Base-by-base conservation (phyloP, 2,329 filamentous ascomycete genomes). In the Zasmidium angulare region DNA sequence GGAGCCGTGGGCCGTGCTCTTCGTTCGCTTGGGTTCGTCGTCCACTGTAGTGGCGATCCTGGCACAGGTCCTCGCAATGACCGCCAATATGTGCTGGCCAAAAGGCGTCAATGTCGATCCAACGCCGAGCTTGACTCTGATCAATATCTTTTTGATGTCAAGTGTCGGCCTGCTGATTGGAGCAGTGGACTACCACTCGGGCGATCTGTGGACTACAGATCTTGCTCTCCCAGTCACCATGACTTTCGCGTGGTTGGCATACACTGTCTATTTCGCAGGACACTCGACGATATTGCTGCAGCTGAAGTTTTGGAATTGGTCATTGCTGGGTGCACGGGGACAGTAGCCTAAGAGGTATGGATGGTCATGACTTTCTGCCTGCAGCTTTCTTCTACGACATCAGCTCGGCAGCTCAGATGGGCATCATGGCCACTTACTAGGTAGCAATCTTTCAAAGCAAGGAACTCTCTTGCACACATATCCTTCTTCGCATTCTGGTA, bases 401-500 rank as follows among this genome's bases (percentile, higher is more conserved):
- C 3, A 63, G 60, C 20, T 21, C 46, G 23, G 12, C 11, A 12
- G 0, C 40, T 3, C 6, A 11, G 31, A 24, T 43, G 4, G 29
- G n/a, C n/a, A 11, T 14, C 11, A 29, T 29, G 4, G 26, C 4
- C 29, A 66, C 84, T 69, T 81, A 96, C 93, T 71, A 96, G 71
- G 72, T 91, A 96, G 72, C 93, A 98, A 66, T 96, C 82, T 74
- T 96, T 96, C 51, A 98, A 75, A 65, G 79, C 86, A 75, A 95
- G 80, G 68, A 99, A 98, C 71, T 97, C 92, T 59, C 86, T 86
- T 3, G 83, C 82, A 71, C 95, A 99, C 81, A 95, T 95, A 72
- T 97, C 91, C 72, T 96, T 96, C 68, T 92, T 85, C 2, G 96
- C 86, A 2, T 91, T 86, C 72, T 93, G 93, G 77, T 96, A 98